These are phyloP conservation scores for Larix kaempferi DNA, from an alignment of 75 land plant species.

Conservation along the genomic window DNA sequence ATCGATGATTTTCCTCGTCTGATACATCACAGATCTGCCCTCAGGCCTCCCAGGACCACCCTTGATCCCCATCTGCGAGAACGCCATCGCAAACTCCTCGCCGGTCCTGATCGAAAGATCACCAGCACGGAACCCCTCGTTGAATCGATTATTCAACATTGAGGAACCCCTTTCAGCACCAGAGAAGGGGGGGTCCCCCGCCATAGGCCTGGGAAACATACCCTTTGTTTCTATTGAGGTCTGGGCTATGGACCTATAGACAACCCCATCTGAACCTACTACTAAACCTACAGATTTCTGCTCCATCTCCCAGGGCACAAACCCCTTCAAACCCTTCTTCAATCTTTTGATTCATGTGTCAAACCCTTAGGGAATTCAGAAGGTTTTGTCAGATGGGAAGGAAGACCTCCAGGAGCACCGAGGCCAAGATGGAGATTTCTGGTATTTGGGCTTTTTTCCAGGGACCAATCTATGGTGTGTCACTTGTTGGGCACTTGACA, in stretches of 20 bases:
- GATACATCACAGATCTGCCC: neutral
- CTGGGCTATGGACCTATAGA: neutral
- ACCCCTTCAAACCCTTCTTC: neutral
- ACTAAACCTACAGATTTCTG: conserved; percentile 1
- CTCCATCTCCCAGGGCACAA: neutral
- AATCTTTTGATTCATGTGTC: neutral
- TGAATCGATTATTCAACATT: neutral
- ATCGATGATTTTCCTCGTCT: neutral
- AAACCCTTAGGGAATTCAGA: neutral
- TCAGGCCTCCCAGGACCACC: neutral
- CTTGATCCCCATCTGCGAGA: neutral
- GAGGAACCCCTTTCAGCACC: neutral
- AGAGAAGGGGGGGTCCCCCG: neutral
- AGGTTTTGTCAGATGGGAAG: neutral
- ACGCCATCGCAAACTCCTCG: conserved; percentile 4
- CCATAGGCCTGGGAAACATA: neutral
- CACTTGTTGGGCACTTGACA: neutral
- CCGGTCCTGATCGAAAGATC: conserved; percentile 7
- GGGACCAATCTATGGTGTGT: too few relatives aligned
- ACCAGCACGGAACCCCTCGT: neutral
- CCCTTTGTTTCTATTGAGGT: neutral
- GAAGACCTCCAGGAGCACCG: too few relatives aligned
- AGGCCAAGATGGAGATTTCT: too few relatives aligned
- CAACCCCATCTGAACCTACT: neutral
- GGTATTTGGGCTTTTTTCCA: too few relatives aligned